A percentile compares a stretch with the other conserved stretches of the same genome.
These are phyloP conservation scores for Alternaria solani DNA, from an alignment of 2,329 filamentous ascomycete species.

Conservation along the genomic window DNA sequence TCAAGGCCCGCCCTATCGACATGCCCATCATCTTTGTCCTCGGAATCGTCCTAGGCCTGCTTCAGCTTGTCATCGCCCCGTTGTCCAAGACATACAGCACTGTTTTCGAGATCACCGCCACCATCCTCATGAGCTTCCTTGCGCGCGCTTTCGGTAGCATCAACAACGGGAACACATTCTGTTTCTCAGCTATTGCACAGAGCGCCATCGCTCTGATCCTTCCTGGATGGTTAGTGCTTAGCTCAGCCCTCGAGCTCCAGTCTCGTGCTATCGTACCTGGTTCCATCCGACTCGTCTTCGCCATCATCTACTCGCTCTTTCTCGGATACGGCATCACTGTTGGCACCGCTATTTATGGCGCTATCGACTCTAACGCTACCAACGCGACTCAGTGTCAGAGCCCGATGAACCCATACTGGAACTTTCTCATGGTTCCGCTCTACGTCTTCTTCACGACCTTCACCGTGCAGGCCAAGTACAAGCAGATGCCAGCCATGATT, in stretches of 20 bases:
- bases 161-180: constrained; percentile 52
- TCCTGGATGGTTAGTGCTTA: constrained; percentile 58
- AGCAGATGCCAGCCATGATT: constrained; percentile 78
- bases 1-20: constrained; percentile 77
- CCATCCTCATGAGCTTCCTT: constrained; percentile 58
- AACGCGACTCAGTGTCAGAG: constrained; percentile 53
- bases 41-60: constrained; percentile 74
- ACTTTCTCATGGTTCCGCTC: constrained; percentile 78
- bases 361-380: constrained; percentile 56
- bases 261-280: constrained; percentile 57
- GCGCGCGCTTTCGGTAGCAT: constrained; percentile 59
- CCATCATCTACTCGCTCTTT: constrained; percentile 61
- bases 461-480: constrained; percentile 82
- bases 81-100: constrained; percentile 72
- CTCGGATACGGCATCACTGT: constrained; percentile 61
- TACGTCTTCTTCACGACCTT: constrained; percentile 73
- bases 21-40: constrained; percentile 79
- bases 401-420: constrained; percentile 60
- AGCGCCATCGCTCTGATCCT: constrained; percentile 60
- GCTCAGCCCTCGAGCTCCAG: constrained; percentile 58
- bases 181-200: constrained; percentile 59
- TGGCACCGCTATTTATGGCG: constrained; percentile 57
- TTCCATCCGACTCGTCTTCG: constrained; percentile 59
- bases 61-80: constrained; percentile 78
- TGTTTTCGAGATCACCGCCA: constrained; percentile 58